Base-by-base conservation (phyloP, 495 filamentous ascomycete species). In the Sordaria brevicollis region DNA sequence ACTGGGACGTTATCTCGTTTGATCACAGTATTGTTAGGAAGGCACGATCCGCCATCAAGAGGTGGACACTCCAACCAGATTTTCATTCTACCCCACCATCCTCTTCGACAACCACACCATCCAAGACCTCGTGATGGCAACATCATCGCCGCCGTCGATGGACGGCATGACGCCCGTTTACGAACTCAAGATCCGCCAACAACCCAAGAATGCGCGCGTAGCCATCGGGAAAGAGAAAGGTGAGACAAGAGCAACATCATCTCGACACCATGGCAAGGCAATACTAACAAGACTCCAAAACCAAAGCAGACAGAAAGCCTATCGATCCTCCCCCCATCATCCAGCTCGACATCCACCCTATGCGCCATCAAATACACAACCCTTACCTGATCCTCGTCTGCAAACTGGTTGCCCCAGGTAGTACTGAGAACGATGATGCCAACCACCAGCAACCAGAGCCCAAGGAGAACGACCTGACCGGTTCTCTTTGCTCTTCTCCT, bases 281-380 rank as follows among this genome's bases (percentile, higher is more conserved):
- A 72, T 35, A 49, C 72, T 75, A 49, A 77, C 69, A 67, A 43
- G 65, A 68, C 34, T 9, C 66, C 25, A 31, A 62, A 31, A 62
- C 2, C 49, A 62, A 62, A 62, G 34, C 81, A 96, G 95, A 93
- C 74, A 90, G 95, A 73, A 97, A 96, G 79, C 93, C 95, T 3
- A 89, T 99, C 76, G 95, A 99, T 77, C 95, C 95, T 65, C 95
- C 94, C 31, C 95, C 95, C 67, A 92, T 97, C 76, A 85, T 97
- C 35, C 92, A 97, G 81, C 83, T 98, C 41, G 86, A 86, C 66
- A 89, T 96, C 73, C 87, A 84, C 71, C 85, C 49, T 17, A 62
- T 62, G 49, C 49, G 49, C 86, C 73, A 84, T 88, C 65, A 83
- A 84, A 41, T 93, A 97, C 86, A 89, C 77, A 89, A 75, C 54